These are phyloP conservation scores for Saccharomyces hybrid DNA, from an alignment of 1,139 yeast species.

Conservation along the genomic window DNA sequence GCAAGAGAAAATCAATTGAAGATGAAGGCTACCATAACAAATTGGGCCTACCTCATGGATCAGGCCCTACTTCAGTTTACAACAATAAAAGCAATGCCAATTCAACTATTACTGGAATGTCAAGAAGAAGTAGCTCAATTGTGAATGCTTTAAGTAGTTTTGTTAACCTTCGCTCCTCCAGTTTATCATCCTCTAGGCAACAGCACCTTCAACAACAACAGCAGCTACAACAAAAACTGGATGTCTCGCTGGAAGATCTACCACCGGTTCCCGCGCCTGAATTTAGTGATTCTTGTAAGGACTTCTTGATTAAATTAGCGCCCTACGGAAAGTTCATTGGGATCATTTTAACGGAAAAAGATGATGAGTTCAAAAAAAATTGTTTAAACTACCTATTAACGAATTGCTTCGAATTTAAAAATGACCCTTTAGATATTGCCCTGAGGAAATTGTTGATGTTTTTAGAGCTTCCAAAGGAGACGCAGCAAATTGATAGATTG, in stretches of 20 bases:
- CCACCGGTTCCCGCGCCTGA: slow-evolving; percentile 31
- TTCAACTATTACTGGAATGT: slow-evolving; percentile 17
- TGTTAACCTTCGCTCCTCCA: slow-evolving; percentile 30
- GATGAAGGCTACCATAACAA: not conserved
- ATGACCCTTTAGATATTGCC: slow-evolving; percentile 56
- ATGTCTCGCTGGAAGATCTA: slow-evolving; percentile 16
- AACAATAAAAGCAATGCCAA: slow-evolving; percentile 6
- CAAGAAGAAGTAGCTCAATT: slow-evolving; percentile 33
- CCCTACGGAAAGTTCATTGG: slow-evolving; percentile 36
- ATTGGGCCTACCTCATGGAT: slow-evolving; percentile 1
- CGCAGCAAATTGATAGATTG: slow-evolving; percentile 65
- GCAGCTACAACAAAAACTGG: slow-evolving; percentile 10
- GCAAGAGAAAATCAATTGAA: not conserved
- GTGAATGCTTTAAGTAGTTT: slow-evolving; percentile 34
- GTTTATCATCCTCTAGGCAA: slow-evolving; percentile 16
- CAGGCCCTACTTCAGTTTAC: slow-evolving; percentile 2
- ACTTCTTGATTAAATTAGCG: slow-evolving; percentile 33
- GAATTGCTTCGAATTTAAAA: slow-evolving; percentile 40
- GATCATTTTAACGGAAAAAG: slow-evolving; percentile 34
- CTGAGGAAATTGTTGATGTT: slow-evolving; percentile 49
- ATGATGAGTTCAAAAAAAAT: slow-evolving; percentile 32
- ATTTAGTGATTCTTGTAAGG: slow-evolving; percentile 33
- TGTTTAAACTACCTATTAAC: slow-evolving; percentile 37
- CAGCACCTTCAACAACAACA: slow-evolving; percentile 2
- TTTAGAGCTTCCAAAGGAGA: slow-evolving; percentile 54